A percentile compares a stretch with the other conserved stretches of the same genome.
phyloP scores from a whole-genome alignment of 1,284 basidiomycete species.

The Rhodotorula sp. region DNA sequence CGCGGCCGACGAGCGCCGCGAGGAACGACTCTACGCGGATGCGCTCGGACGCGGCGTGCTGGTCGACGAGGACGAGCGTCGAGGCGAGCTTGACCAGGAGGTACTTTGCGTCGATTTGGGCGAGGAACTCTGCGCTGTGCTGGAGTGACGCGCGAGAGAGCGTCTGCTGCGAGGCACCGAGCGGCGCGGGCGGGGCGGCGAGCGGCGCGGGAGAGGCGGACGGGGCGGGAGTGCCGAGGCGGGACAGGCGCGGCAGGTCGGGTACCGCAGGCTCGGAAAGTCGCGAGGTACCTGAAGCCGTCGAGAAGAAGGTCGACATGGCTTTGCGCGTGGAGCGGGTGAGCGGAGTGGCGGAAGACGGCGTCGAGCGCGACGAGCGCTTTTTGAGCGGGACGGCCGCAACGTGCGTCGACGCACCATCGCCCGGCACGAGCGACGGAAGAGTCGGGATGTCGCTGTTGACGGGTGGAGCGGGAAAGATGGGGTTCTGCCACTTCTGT shows the following conservation, averaged over 20 bases:
- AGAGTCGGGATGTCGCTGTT: slow-evolving; percentile 11
- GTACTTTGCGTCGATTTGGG: slow-evolving; percentile 87
- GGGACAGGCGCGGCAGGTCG: not conserved
- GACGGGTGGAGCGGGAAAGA: slow-evolving; percentile 26
- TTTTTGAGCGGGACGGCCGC: slow-evolving; percentile 10
- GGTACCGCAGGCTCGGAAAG: too few species aligned
- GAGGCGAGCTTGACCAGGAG: slow-evolving; percentile 62
- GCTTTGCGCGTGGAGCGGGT: not conserved
- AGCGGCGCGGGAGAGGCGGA: not conserved
- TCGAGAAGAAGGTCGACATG: slow-evolving; percentile 2
- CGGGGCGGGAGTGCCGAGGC: not conserved
- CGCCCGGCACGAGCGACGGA: not conserved
- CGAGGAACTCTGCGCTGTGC: slow-evolving; percentile 56
- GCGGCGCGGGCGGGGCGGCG: not conserved
- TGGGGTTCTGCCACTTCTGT: slow-evolving; percentile 43
- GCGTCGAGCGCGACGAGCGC: not conserved
- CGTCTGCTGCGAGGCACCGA: not conserved
- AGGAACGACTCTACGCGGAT: slow-evolving; percentile 79
- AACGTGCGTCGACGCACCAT: not conserved
- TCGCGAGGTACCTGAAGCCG: not conserved
- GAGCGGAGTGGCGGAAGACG: not conserved
- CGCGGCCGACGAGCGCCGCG: slow-evolving; percentile 65
- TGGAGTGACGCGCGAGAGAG: slow-evolving; percentile 39
- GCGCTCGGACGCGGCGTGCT: slow-evolving; percentile 94
- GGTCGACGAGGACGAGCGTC: slow-evolving; percentile 76